Base-by-base conservation (phyloP, 192 early-diverging fungal genomes). In the Coemansia sp. region DNA sequence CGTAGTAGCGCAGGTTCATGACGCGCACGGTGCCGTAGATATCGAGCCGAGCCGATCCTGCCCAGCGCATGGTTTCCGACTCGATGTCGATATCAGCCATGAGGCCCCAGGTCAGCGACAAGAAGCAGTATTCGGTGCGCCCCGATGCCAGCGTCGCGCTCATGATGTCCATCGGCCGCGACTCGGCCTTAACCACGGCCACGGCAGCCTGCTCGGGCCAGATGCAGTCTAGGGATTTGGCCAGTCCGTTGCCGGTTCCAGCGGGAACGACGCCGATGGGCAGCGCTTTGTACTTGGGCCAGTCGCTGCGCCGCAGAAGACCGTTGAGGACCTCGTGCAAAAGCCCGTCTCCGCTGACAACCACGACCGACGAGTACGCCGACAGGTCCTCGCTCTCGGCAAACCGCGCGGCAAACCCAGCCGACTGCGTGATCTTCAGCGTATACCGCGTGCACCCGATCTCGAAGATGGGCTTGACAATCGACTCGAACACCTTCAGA, bases 81-180 rank as follows among this genome's bases (percentile, higher is more conserved):
- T 86, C 85, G 30, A 86, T 85, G 32, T 86, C 85, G 5, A 85
- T 69, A 54, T 86, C 85, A 7, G 82, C 82, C 36, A 83, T 65
- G 67, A 85, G 66, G 0, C 84, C 85, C 85, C 83, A 86, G 28
- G 78, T 81, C 65, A 83, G 69, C 5, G 82, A 70, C 30, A 86
- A 61, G 64, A 83, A 82, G 27, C 83, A 77, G 46, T 85, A 79
- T 22, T 82, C 71, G 16, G 65, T 71, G n/a, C 55, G 62, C 9
- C 82, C 81, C 1, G 65, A 65, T 0, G 64, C 67, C 52, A 77
- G 61, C 20, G 82, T 79, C 4, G 76, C 62, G 23, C 82, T 81
- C 81, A 83, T 84, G 28, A 86, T 84, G 46, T 86, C 85, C 47
- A 86, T 51, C 34, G 82, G 79, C 16, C 71, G 62, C 0, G 71